These are phyloP conservation scores for Hyaloscypha hepaticicola DNA, from an alignment of 495 filamentous ascomycete genomes.

Conservation along the genomic window DNA sequence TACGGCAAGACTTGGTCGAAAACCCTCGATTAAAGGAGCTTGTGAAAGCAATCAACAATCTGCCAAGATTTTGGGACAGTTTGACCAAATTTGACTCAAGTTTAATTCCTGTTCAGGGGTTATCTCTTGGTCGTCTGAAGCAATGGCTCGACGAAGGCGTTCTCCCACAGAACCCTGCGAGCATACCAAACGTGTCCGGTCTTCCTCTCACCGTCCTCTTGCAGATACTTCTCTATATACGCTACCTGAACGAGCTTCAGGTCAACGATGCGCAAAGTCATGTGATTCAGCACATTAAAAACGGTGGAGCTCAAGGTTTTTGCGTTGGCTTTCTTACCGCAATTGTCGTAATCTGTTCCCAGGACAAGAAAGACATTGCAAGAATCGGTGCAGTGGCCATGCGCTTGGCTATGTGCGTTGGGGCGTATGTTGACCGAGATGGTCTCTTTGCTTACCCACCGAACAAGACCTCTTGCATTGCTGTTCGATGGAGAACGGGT, in stretches of 20 bases:
- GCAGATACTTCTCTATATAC: conserved; percentile 17
- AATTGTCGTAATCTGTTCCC: conserved; percentile 31
- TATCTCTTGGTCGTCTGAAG: not conserved
- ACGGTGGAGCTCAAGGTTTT: conserved; percentile 36
- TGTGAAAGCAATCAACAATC: conserved; percentile 7
- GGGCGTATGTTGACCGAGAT: conserved; percentile 35
- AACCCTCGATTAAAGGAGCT: conserved; percentile 10
- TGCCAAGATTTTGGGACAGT: conserved; percentile 18
- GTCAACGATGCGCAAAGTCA: not conserved
- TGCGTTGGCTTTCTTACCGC: conserved; percentile 43
- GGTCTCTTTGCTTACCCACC: not conserved
- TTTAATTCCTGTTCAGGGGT: not conserved
- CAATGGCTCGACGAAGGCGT: not conserved
- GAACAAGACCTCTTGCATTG: not conserved
- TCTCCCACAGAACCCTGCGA: not conserved
- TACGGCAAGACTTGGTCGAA: conserved; percentile 11
- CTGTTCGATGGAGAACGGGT: conserved; percentile 6
- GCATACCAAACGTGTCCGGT: not conserved
- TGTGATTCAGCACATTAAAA: not conserved
- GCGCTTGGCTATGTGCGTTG: conserved; percentile 38
- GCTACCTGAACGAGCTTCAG: conserved; percentile 12
- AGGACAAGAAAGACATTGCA: conserved; percentile 26
- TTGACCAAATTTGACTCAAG: conserved; percentile 6
- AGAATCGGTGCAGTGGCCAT: conserved; percentile 21
- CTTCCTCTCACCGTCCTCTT: conserved; percentile 14